Conservation (phyloP, 2,329 filamentous ascomycete genomes). For the Colletotrichum sojae region DNA sequence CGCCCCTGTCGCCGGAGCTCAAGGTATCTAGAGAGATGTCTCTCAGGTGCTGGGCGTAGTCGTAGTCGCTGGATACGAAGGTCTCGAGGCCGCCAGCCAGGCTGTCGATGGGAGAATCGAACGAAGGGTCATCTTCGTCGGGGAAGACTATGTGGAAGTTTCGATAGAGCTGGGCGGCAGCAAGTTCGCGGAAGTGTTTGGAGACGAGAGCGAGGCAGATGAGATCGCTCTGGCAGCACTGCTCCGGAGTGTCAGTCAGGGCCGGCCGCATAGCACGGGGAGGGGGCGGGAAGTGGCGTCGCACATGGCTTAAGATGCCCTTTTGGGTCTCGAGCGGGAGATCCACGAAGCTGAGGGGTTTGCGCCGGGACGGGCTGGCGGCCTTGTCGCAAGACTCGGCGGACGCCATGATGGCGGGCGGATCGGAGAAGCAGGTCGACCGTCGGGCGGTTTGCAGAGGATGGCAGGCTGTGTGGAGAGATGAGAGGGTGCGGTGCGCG, state of each 20-base stretch:
- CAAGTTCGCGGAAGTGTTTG: conserved; percentile 69
- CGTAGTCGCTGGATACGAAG: conserved; percentile 73
- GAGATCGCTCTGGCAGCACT: conserved; percentile 68
- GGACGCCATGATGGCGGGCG: conserved; percentile 51
- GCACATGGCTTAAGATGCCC: conserved; percentile 63
- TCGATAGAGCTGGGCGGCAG: conserved; percentile 71
- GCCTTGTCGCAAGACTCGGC: conserved; percentile 50
- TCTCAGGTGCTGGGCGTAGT: conserved; percentile 72
- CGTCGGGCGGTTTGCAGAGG: neutral
- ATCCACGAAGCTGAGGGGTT: conserved; percentile 53
- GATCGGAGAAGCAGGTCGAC: conserved; percentile 5
- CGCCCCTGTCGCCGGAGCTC: conserved; percentile 66
- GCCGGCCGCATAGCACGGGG: conserved; percentile 20
- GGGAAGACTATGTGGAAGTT: conserved; percentile 73
- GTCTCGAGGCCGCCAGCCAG: conserved; percentile 73
- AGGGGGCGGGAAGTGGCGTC: conserved; percentile 40
- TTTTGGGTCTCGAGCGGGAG: conserved; percentile 64
- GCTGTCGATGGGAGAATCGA: conserved; percentile 68
- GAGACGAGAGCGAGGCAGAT: conserved; percentile 72
- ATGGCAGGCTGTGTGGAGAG: conserved; percentile 11
- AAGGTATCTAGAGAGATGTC: conserved; percentile 70
- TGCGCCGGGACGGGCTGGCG: conserved; percentile 41
- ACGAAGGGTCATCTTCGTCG: conserved; percentile 68
- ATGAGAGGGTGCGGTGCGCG: conserved; percentile 4
- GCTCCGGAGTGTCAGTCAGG: conserved; percentile 8